These are phyloP conservation scores for Aspergillus indologenus DNA, from an alignment of 495 filamentous ascomycete species.

Conservation along the genomic window DNA sequence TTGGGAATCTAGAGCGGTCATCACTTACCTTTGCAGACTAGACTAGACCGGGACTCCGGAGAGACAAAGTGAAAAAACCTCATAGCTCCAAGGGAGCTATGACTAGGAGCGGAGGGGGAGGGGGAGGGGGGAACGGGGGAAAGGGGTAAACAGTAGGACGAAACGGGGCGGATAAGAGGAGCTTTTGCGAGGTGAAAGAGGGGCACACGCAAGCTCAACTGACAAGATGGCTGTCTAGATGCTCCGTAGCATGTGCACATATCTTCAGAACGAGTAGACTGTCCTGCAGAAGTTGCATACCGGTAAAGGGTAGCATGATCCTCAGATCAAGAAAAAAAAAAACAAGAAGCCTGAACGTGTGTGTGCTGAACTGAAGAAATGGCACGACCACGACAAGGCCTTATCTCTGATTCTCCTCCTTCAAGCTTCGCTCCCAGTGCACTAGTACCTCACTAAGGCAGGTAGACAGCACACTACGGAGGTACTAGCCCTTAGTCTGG, in stretches of 20 bases:
- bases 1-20: too few species aligned
- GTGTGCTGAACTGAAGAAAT: not conserved
- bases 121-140: not conserved
- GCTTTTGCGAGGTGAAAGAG: not conserved
- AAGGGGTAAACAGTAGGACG: not conserved
- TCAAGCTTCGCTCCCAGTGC: conserved; percentile 8
- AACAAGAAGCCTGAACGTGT: too few species aligned
- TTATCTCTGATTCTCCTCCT: conserved; percentile 1
- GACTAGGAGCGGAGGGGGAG: not conserved
- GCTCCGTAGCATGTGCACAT: not conserved
- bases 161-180: not conserved
- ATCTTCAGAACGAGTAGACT: too few species aligned
- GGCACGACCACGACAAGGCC: not conserved
- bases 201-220: too few species aligned
- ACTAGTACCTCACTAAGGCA: conserved; percentile 17
- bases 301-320: too few species aligned
- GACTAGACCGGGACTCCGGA: not conserved
- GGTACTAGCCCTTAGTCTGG: not conserved
- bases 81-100: conserved; percentile 4
- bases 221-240: too few species aligned
- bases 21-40: not conserved
- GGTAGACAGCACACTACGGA: not conserved
- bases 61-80: not conserved
- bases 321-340: too few species aligned
- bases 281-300: too few species aligned